phyloP scores from a whole-genome alignment of 2,329 filamentous ascomycete species.

The Didymella sp. region DNA sequence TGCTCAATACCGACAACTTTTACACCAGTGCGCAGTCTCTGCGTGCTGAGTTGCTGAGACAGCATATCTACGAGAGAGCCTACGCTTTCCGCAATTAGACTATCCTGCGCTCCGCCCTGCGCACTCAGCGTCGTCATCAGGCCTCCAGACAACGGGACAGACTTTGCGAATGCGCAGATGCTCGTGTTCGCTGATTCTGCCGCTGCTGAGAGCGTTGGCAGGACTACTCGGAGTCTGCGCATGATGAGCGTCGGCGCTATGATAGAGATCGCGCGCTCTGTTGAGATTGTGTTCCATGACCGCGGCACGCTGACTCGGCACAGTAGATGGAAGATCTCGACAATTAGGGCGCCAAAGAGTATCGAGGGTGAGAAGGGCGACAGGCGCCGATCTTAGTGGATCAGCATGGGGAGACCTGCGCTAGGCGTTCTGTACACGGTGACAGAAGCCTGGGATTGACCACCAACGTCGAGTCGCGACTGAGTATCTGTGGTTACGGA shows the following conservation, averaged over 20 bases:
- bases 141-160: not conserved
- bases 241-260: not conserved
- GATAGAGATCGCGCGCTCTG: not conserved
- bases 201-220: not conserved
- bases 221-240: not conserved
- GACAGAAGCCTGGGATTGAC: too few relatives aligned
- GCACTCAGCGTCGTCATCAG: not conserved
- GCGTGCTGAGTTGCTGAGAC: not conserved
- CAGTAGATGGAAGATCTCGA: not conserved
- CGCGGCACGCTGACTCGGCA: not conserved
- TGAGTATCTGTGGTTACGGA: not conserved
- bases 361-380: not conserved
- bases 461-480: not conserved
- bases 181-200: not conserved
- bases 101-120: not conserved
- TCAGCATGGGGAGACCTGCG: not conserved
- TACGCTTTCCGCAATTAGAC: not conserved
- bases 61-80: not conserved
- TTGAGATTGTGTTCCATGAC: not conserved
- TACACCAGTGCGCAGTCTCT: not conserved
- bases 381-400: not conserved
- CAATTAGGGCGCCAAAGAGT: not conserved
- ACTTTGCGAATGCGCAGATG: not conserved
- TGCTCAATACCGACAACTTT: not conserved
- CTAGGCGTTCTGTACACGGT: not conserved